These are phyloP conservation scores for Lycium ferocissimum DNA, from an alignment of 257 asterid species.

Conservation along the genomic window DNA sequence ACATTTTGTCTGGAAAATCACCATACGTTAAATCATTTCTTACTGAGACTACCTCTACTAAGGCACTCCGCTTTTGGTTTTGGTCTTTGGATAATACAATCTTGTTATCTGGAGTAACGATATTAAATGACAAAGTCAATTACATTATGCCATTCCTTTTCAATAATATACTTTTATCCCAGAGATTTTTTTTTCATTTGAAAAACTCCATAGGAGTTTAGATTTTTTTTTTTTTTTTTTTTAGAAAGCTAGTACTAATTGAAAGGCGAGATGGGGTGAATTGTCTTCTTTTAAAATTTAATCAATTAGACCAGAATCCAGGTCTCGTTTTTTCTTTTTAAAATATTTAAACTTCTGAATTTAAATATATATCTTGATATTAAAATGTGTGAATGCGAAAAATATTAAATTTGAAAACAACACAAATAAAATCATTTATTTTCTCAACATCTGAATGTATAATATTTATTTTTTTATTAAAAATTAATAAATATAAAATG, in stretches of 20 bases:
- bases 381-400: too few species aligned
- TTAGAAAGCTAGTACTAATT: too few species aligned
- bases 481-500: too few species aligned
- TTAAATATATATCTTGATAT: neutral
- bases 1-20: conserved; percentile 10
- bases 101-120: neutral
- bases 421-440: neutral
- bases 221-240: too few species aligned
- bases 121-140: neutral
- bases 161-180: too few species aligned
- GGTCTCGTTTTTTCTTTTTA: neutral
- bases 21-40: neutral
- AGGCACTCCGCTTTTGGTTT: neutral
- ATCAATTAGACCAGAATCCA: neutral
- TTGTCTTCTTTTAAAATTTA: neutral
- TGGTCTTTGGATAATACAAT: neutral
- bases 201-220: too few species aligned
- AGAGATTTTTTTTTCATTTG: too few species aligned
- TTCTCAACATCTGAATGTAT: neutral
- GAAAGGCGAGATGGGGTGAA: neutral
- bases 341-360: neutral
- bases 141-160: neutral
- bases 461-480: too few species aligned
- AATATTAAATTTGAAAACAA: neutral
- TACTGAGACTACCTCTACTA: neutral